Base-by-base conservation (phyloP, 108 stramenopile species). In the Phaeodactylum tricornutum region DNA sequence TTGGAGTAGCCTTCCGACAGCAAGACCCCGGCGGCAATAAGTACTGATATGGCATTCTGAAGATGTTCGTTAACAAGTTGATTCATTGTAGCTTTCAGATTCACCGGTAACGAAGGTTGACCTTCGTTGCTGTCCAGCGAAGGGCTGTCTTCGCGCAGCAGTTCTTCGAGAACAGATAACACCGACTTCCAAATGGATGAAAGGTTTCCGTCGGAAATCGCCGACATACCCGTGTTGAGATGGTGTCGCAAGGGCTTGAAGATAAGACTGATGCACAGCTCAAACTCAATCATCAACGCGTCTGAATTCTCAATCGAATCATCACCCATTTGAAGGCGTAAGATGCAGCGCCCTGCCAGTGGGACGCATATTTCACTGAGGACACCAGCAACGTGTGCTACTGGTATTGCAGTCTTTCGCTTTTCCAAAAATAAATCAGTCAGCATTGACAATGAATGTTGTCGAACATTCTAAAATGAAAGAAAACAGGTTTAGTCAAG, bases 171-270 rank as follows among this genome's bases (percentile, higher is more conserved):
- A 7, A 77, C 77, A 8, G 59, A 50, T 21, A 90, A 57, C 26
- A 77, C 57, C 9, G 74, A 66, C 24, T 51, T 67, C 87, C 87
- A 90, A 7, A 90, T 47, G 7, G 58, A 50, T 16, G 64, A 12
- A 12, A 83, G 51, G 20, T 70, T 59, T 30, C 58, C 48, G 29
- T 35, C 36, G 5, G 26, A 39, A 24, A 57, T 71, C 16, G 56
- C 53, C n/a, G 51, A 52, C 9, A 80, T 23, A 12, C 79, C 59
- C 21, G 43, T 52, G 47, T 79, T 74, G 28, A 81, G 47, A 45
- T 90, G 81, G 49, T 83, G 80, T 9, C 82, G 63, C 29, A 90
- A 64, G 8, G 87, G 87, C 54, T 89, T 84, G 69, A 90, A 90
- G 23, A 90, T 66, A 11, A 90, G 71, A 43, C 81, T 59, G 9